Evolutionary conservation across 768 basidiomycete species (phyloP).

Genomic region (Cystofilobasidium ferigula): DNA sequence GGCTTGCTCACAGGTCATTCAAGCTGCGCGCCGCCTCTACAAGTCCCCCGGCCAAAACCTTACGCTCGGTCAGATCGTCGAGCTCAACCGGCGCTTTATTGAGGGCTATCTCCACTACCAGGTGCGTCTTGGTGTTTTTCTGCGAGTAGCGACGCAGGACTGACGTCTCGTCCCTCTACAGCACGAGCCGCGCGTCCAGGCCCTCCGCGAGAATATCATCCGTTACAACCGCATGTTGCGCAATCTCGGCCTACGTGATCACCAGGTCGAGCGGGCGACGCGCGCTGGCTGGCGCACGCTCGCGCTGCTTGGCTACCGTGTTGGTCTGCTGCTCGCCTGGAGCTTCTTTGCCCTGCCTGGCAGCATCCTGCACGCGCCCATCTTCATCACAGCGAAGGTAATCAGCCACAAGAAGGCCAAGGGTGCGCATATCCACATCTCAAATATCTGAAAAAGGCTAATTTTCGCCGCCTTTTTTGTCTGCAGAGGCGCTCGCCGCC

Average conservation of each 20-base stretch:
- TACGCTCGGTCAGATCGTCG: constrained; percentile 89
- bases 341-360: constrained; percentile 76
- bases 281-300: constrained; percentile 72
- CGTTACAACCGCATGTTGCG: constrained; percentile 80
- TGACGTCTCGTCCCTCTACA: constrained; percentile 32
- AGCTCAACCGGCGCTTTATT: constrained; percentile 81
- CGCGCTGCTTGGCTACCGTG: constrained; percentile 69
- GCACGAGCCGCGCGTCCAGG: constrained; percentile 77
- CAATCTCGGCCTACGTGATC: constrained; percentile 84
- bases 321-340: constrained; percentile 69
- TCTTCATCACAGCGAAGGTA: constrained; percentile 78
- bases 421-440: constrained; percentile 44
- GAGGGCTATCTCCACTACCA: constrained; percentile 83
- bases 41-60: constrained; percentile 88
- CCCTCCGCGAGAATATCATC: constrained; percentile 64
- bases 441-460: not conserved
- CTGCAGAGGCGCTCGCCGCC: constrained; percentile 80
- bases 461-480: not conserved
- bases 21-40: constrained; percentile 86
- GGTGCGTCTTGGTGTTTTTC: no score
- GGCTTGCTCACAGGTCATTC: constrained; percentile 57
- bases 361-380: constrained; percentile 78
- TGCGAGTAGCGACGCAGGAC: no score
- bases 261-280: constrained; percentile 84
- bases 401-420: constrained; percentile 82